Conservation (phyloP, 1,284 basidiomycete species). For the Fistulina hepatica region DNA sequence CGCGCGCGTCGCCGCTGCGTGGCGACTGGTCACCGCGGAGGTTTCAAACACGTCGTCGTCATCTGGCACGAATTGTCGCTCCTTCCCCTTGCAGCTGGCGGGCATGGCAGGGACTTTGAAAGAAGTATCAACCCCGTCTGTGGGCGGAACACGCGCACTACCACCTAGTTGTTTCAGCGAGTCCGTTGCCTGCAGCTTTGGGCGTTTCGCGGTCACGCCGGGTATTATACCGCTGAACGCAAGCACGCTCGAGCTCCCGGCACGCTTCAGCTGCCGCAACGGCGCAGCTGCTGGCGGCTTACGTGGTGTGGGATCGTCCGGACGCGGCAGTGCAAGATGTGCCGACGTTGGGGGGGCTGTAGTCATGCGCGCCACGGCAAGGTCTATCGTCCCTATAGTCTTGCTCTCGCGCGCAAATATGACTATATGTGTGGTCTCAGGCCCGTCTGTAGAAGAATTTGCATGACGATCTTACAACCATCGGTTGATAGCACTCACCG, state of each 20-base stretch:
- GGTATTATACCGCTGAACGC: not conserved
- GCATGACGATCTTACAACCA: not conserved
- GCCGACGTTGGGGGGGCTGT: conserved; percentile 28
- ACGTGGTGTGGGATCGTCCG: conserved; percentile 69
- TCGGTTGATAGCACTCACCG: conserved; percentile 28
- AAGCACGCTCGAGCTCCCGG: conserved; percentile 21
- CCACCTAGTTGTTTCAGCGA: too few relatives aligned
- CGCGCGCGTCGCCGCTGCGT: conserved; percentile 16
- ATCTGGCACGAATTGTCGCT: conserved; percentile 20
- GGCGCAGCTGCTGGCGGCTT: conserved; percentile 37
- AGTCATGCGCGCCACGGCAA: conserved; percentile 50
- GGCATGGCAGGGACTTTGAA: conserved; percentile 46
- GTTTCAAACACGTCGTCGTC: conserved; percentile 43
- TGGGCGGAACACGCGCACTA: too few relatives aligned
- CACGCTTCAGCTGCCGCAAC: conserved; percentile 19
- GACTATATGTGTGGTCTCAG: conserved; percentile 56
- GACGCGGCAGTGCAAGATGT: conserved; percentile 41
- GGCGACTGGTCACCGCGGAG: conserved; percentile 21
- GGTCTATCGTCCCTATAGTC: conserved; percentile 25
- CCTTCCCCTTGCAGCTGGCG: conserved; percentile 23
- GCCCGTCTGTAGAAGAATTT: conserved; percentile 33
- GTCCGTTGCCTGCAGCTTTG: conserved; percentile 27
- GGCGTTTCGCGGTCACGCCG: conserved; percentile 16
- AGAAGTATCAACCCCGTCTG: too few relatives aligned
- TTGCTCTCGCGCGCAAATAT: conserved; percentile 42